Evolutionary conservation across 768 basidiomycete genomes (phyloP), one percentile per base, ranked within the genome.

Genomic region (Favolaschia claudopus): DNA sequence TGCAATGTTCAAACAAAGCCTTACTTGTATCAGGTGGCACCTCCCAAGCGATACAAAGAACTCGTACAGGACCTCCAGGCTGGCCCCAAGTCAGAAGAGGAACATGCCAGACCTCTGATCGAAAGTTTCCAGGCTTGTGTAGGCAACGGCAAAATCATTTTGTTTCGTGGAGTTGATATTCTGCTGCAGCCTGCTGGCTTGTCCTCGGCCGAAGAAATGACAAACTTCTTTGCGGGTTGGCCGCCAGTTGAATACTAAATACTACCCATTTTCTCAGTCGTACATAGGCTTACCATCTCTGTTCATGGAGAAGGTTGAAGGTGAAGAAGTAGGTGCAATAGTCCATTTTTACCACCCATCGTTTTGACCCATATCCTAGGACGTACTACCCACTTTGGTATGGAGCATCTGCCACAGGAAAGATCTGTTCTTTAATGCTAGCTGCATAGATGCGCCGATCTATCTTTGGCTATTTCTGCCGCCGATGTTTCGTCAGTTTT

Each of bases 381-480:
- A 77, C 72, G 74, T 72, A 46, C 68, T 67, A 20, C 69, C 77
- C 12, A 62, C 73, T 22, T 65, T 79, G 61, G 76, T 78, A 68
- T 60, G 52, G 32, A 42, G 15, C 19, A 13, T 47, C 28, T 39
- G 13, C 38, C 28, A 37, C 36, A 28, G 20, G 17, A 25, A 12
- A 28, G 10, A 37, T n/a, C n/a, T 25, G 28, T 22, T 37, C 8
- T 27, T 22, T 9, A 46, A 54, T 14, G 10, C 32, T 34, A 24
- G 25, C 27, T 33, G 20, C 31, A 55, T 50, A 93, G 92, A 79
- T 79, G 49, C 86, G 89, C 25, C 86, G 90, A 19, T 94, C 93
- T 3, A 74, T 91, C 20, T 91, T 93, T 70, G 93, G 92, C 3
- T 91, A 86, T 66, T 94, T 93, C 68, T 87, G 84, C 64, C 88